These are phyloP conservation scores for Mycotypha africana DNA, from an alignment of 371 early-diverging fungal species.

Conservation along the genomic window DNA sequence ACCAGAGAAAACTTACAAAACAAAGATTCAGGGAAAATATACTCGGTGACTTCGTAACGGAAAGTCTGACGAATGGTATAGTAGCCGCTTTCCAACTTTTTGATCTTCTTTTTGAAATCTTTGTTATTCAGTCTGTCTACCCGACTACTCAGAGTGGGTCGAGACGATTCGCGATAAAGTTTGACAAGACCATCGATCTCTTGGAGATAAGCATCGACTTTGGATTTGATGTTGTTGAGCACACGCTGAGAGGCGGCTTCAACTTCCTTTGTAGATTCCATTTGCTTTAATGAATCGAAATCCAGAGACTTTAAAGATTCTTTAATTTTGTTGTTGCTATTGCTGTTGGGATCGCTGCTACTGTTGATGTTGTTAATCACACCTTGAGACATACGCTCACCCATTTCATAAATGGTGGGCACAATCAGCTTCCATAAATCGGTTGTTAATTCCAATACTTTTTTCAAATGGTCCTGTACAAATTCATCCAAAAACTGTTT, in stretches of 20 bases:
- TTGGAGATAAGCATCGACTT: constrained; percentile 27
- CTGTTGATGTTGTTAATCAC: constrained; percentile 4
- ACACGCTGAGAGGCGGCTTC: constrained; percentile 30
- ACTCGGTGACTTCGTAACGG: constrained; percentile 15
- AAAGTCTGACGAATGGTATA: constrained; percentile 21
- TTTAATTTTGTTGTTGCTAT: not conserved
- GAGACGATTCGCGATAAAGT: constrained; percentile 40
- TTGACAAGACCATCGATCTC: constrained; percentile 42
- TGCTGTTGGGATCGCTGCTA: not conserved
- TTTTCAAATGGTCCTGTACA: constrained; percentile 21
- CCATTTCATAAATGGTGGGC: constrained; percentile 35
- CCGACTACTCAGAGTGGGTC: constrained; percentile 43
- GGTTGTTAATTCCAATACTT: constrained; percentile 19
- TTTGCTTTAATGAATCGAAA: constrained; percentile 2
- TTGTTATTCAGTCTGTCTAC: constrained; percentile 60
- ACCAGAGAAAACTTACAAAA: constrained; percentile 33
- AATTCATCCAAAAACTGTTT: constrained; percentile 23
- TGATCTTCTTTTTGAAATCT: constrained; percentile 60
- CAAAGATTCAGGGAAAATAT: constrained; percentile 23
- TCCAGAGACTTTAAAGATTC: constrained; percentile 3
- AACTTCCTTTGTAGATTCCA: constrained; percentile 24
- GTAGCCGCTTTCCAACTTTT: constrained; percentile 48
- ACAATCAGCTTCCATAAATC: constrained; percentile 34
- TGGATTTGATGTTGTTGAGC: constrained; percentile 17
- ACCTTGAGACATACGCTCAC: constrained; percentile 27